Evolutionary conservation across 805 yeast species (phyloP), one percentile per base, ranked within the genome.

Genomic region (Schwanniomyces vanrijiae): DNA sequence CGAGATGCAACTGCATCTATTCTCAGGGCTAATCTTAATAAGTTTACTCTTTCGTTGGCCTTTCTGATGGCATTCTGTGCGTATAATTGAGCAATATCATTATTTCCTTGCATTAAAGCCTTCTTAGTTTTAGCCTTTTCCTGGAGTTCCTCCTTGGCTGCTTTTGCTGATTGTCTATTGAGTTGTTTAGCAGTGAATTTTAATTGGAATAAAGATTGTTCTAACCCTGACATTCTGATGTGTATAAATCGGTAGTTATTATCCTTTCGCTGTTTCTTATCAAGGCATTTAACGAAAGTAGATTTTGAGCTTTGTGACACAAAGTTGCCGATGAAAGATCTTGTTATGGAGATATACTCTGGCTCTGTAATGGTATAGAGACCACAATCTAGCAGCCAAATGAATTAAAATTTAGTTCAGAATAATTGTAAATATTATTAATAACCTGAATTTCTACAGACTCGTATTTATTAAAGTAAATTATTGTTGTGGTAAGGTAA

Each of bases 1-100:
- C 99, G 72, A 3, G 95, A 86, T 0, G 98, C 96, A 20, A 94
- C 99, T 0, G 98, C 92, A 68, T 94, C 99, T 18, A 94, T 88
- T 48, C 97, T 71, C 0, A 96, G 88, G 0, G 97, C 86, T 48
- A 94, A 73, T 54, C 92, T 77, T 44, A 94, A 71, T 45, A 94
- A 68, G 61, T 87, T 92, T 44, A 92, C 74, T 52, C 92, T 74
- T 65, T 94, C 99, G 58, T 87, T 88, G 40, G 87, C 78, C 66
- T 94, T 94, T 43, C 99, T 79, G 38, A 95, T 90, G 33, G 98
- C 97, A 67, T 91, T 94, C 55, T 91, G 96, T 0, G 99, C 99
- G 59, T 94, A 92, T 39, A 94, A 78, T 61, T 83, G 86, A 0
- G 98, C 98, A 50, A 94, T 90, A 62, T 94, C 99, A 56, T 84